Evolutionary conservation across 73 alveolate species (phyloP).

Genomic region (Stentor roeselii): DNA sequence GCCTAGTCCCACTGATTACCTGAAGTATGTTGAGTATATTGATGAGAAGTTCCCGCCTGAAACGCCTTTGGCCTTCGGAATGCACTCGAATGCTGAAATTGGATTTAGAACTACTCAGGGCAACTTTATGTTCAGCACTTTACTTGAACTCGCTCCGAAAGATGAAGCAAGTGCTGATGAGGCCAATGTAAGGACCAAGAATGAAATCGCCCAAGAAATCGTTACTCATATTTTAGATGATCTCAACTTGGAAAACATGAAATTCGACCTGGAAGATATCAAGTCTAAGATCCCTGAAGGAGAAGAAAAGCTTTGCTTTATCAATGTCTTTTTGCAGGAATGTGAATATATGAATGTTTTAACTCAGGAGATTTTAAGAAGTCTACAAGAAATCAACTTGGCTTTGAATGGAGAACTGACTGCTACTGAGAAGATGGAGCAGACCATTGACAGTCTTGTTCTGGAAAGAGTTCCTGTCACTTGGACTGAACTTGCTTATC

Average conservation of each 20-base stretch:
- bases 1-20: conserved; percentile 89
- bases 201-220: conserved; percentile 75
- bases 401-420: conserved; percentile 97
- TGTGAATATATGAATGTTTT: conserved; percentile 95
- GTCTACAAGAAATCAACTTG: conserved; percentile 88
- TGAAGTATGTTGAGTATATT: conserved; percentile 92
- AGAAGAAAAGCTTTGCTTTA: conserved; percentile 88
- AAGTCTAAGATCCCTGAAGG: conserved; percentile 81
- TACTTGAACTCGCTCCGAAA: conserved; percentile 91
- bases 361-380: conserved; percentile 77
- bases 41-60: conserved; percentile 95
- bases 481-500: conserved; percentile 96
- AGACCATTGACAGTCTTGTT: conserved; percentile 83
- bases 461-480: conserved; percentile 91
- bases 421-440: conserved; percentile 96
- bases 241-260: conserved; percentile 63
- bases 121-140: conserved; percentile 79
- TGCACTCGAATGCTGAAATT: conserved; percentile 99
- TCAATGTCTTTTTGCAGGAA: conserved; percentile 96
- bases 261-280: conserved; percentile 81
- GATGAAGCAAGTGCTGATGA: conserved; percentile 88
- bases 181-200: conserved; percentile 78
- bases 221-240: conserved; percentile 70
- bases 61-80: conserved; percentile 98
- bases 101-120: conserved; percentile 97